phyloP scores from a whole-genome alignment of 176 grass and related monocot genomes.

The Chloris gayana region DNA sequence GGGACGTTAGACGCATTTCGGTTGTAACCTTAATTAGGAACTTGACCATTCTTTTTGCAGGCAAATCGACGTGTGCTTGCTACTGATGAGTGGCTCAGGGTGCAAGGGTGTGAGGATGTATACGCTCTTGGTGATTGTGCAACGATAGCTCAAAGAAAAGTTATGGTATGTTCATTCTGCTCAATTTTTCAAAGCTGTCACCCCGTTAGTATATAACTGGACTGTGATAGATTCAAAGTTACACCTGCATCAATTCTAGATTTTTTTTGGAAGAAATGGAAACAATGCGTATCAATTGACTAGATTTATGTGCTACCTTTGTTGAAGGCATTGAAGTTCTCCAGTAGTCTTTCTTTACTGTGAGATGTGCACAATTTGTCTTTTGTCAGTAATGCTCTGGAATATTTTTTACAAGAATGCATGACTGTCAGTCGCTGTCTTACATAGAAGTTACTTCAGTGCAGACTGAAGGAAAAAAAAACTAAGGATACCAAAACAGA shows the following conservation, averaged over 20 bases:
- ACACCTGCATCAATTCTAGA: background rate
- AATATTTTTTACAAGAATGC: too few relatives aligned
- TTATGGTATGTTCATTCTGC: conserved; percentile 60
- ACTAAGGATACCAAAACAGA: background rate
- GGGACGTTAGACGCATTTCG: background rate
- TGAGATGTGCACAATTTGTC: background rate
- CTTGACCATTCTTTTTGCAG: conserved; percentile 33
- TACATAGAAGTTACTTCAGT: background rate
- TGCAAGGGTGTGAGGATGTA: conserved; percentile 56
- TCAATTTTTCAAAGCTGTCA: conserved; percentile 11
- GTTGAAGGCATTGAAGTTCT: background rate
- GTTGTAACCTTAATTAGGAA: background rate
- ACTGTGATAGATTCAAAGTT: background rate
- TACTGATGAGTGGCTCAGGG: conserved; percentile 86
- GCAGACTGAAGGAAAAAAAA: background rate
- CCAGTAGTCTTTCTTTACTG: background rate
- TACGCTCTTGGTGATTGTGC: conserved; percentile 84
- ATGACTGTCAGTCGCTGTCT: too few relatives aligned
- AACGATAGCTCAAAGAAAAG: conserved; percentile 77
- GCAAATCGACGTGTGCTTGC: conserved; percentile 58
- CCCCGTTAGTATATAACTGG: background rate
- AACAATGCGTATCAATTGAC: background rate
- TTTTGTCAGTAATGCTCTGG: background rate
- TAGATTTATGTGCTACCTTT: background rate
- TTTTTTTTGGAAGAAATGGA: background rate